Evolutionary conservation across 441 rosid genomes (phyloP).

Genomic region (Adansonia madagascariensis): DNA sequence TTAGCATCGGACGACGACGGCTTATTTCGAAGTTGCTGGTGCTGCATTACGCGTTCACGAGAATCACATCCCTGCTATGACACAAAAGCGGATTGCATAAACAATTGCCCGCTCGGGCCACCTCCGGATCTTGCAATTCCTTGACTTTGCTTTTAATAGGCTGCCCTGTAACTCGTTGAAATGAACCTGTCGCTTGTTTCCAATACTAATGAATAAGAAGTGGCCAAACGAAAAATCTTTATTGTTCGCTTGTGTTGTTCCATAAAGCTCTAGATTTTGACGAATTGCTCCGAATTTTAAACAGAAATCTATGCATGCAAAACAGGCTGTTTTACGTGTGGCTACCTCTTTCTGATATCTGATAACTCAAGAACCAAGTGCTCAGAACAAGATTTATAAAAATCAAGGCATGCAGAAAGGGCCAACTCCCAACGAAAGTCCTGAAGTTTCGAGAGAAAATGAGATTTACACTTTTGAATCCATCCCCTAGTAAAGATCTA

Average conservation of each 20-base stretch:
- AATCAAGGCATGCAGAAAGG: not conserved
- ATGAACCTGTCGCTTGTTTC: not conserved
- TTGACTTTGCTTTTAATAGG: not conserved
- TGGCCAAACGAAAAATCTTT: not conserved
- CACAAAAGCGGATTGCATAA: too few species aligned
- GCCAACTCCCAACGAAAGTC: conserved; percentile 14
- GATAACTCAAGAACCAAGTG: conserved; percentile 7
- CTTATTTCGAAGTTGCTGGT: not conserved
- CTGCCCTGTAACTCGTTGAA: not conserved
- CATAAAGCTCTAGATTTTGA: not conserved
- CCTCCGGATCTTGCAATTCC: not conserved
- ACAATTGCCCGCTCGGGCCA: not conserved
- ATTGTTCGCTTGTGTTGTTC: not conserved
- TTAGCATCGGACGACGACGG: not conserved
- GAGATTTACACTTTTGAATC: conserved; percentile 35
- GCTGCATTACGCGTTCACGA: not conserved
- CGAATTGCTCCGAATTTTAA: not conserved
- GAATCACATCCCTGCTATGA: not conserved
- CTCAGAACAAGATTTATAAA: conserved; percentile 24
- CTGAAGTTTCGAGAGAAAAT: not conserved
- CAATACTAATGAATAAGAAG: conserved; percentile 8
- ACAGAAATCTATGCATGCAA: not conserved
- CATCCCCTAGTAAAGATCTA: conserved; percentile 31
- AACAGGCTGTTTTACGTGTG: conserved; percentile 1
- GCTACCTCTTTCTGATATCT: conserved; percentile 5